Evolutionary conservation across 345 rosid species (phyloP).

Genomic region (Luvunga scandens): DNA sequence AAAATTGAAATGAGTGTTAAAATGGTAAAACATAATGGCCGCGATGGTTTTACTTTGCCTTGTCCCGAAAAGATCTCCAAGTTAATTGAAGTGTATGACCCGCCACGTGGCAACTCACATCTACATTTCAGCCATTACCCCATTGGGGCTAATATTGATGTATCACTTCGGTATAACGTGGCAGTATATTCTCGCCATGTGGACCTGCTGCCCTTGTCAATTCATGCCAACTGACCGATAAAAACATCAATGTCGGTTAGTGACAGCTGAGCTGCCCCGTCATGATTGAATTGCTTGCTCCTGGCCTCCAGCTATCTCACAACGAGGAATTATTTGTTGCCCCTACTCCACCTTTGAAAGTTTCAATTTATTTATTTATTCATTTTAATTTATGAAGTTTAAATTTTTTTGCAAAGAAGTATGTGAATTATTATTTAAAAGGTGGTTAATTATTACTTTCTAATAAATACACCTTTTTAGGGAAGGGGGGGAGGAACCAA

Average conservation of each 20-base stretch:
- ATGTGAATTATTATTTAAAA: too few species aligned
- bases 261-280: constrained; percentile 1
- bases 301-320: not conserved
- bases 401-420: too few species aligned
- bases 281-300: not conserved
- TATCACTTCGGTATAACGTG: not conserved
- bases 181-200: not conserved
- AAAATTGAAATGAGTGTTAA: not conserved
- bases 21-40: not conserved
- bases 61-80: not conserved
- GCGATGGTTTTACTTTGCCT: not conserved
- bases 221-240: not conserved
- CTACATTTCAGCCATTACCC: too few species aligned
- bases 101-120: not conserved
- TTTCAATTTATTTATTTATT: too few species aligned
- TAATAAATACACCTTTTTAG: too few species aligned
- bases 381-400: too few species aligned
- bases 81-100: not conserved
- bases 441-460: too few species aligned
- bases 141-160: not conserved
- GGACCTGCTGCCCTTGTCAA: not conserved
- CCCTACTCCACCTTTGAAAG: too few species aligned
- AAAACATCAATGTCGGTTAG: not conserved
- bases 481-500: too few species aligned
- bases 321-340: not conserved